These are phyloP conservation scores for Phytophthora citricola DNA, from an alignment of 352 stramenopile species.

Conservation along the genomic window DNA sequence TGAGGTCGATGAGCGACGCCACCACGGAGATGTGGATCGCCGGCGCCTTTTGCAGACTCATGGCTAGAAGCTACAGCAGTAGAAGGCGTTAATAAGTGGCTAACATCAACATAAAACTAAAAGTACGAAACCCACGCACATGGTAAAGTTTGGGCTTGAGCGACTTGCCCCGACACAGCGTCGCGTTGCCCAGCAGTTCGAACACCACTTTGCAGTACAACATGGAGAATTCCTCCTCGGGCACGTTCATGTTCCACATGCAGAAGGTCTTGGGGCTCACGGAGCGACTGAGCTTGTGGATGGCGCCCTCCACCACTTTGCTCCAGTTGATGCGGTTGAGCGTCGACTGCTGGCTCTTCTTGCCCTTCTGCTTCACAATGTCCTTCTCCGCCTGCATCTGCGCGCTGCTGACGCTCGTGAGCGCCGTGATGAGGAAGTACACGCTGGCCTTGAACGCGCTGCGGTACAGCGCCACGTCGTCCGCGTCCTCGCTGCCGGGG, in stretches of 20 bases:
- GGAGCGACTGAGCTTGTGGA: constrained; percentile 67
- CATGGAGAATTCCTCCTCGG: constrained; percentile 83
- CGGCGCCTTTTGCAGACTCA: constrained; percentile 64
- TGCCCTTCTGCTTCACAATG: constrained; percentile 64
- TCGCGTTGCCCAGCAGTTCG: constrained; percentile 67
- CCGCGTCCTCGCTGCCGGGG: constrained; percentile 44
- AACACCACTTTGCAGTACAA: constrained; percentile 78
- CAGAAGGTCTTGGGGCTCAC: constrained; percentile 68
- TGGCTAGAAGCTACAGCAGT: constrained; percentile 55
- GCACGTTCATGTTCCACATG: constrained; percentile 84
- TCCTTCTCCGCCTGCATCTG: constrained; percentile 67
- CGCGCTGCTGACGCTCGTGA: constrained; percentile 54
- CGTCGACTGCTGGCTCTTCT: constrained; percentile 44
- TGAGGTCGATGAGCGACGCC: constrained; percentile 73
- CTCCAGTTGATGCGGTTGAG: constrained; percentile 66
- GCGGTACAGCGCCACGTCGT: constrained; percentile 52
- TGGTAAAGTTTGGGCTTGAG: constrained; percentile 76
- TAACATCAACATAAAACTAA: constrained; percentile 1
- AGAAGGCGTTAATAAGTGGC: no score
- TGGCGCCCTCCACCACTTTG: constrained; percentile 66
- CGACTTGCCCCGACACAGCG: constrained; percentile 64
- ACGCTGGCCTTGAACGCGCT: constrained; percentile 73
- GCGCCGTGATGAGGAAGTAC: constrained; percentile 76
- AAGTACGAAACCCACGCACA: constrained; percentile 32
- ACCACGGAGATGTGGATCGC: constrained; percentile 76